phyloP scores from a whole-genome alignment of 2,329 filamentous ascomycete genomes.

The Metarhizium rileyi region DNA sequence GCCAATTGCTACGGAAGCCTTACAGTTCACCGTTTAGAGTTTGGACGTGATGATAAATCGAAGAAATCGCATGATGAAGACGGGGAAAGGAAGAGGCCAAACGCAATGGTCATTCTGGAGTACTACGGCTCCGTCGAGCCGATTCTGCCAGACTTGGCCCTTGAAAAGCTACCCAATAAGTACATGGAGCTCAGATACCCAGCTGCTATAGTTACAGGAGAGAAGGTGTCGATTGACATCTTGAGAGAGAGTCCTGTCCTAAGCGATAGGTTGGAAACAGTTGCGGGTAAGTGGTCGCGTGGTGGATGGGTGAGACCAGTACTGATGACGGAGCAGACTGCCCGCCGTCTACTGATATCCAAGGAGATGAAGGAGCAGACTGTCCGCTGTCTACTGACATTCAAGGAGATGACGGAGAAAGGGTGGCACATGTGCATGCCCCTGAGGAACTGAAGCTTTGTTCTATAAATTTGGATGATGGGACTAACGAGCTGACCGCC shows the following conservation, averaged over 20 bases:
- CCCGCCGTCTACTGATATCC: background rate
- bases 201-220: background rate
- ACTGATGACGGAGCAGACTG: background rate
- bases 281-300: background rate
- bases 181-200: background rate
- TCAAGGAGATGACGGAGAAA: background rate
- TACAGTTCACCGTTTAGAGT: background rate
- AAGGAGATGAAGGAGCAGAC: background rate
- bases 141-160: background rate
- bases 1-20: background rate
- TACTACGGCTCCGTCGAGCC: background rate
- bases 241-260: background rate
- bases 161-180: background rate
- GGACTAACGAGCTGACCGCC: background rate
- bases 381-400: background rate
- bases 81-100: background rate
- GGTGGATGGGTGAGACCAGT: background rate
- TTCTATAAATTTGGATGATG: background rate
- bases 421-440: background rate
- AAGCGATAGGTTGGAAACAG: background rate
- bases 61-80: background rate
- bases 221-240: background rate
- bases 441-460: background rate
- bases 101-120: background rate
- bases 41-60: background rate